These are phyloP conservation scores for Daldinia sp. DNA, from an alignment of 2,329 filamentous ascomycete genomes.

Conservation along the genomic window DNA sequence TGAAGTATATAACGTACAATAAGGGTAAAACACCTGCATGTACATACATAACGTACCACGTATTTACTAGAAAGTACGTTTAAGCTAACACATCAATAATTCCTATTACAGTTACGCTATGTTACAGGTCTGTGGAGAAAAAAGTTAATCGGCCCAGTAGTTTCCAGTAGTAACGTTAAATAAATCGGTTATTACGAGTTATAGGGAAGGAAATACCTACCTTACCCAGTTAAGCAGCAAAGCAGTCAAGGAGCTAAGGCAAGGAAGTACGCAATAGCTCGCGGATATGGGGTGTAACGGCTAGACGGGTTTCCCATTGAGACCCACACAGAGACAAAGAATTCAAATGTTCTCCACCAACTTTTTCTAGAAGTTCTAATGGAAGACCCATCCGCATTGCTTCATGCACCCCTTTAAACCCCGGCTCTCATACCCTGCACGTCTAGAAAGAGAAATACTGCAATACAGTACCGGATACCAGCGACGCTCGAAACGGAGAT, in stretches of 20 bases:
- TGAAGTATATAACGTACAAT: background rate
- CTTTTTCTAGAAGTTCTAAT: constrained; percentile 45
- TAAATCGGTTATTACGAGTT: constrained; percentile 11
- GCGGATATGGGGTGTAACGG: constrained; percentile 7
- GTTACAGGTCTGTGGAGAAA: constrained; percentile 39
- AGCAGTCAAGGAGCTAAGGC: background rate
- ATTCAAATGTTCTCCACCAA: constrained; percentile 18
- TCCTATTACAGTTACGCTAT: constrained; percentile 32
- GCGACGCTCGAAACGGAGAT: constrained; percentile 20
- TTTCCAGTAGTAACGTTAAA: background rate
- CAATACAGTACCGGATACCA: constrained; percentile 1
- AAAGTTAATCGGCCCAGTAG: constrained; percentile 1
- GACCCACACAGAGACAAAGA: constrained; percentile 14
- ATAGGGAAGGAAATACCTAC: background rate
- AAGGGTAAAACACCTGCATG: background rate
- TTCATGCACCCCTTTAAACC: constrained; percentile 34
- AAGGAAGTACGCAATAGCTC: constrained; percentile 1
- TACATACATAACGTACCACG: background rate
- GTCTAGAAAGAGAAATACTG: constrained; percentile 4
- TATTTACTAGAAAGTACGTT: background rate
- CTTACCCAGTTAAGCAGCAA: constrained; percentile 9
- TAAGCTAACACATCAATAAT: constrained; percentile 12
- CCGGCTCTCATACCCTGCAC: constrained; percentile 13
- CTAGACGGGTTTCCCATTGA: constrained; percentile 4
- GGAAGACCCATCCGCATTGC: constrained; percentile 28